Evolutionary conservation across 805 yeast genomes (phyloP), one percentile per base, ranked within the genome.

Genomic region (Kregervanrija pseudodelftensis): DNA sequence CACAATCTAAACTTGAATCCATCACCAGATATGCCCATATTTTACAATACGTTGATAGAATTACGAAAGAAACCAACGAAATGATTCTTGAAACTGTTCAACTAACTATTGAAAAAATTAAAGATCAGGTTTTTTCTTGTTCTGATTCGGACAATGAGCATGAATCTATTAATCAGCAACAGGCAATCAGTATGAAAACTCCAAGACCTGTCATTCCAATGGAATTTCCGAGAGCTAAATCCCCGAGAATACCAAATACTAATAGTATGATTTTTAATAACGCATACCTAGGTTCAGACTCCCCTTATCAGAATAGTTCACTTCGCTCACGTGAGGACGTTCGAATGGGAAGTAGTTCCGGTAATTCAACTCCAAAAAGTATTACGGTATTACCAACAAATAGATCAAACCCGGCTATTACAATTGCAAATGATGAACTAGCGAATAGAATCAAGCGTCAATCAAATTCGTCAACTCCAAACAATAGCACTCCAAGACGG

Each of bases 61-160:
- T 89, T 41, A 84, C 86, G 43, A 76, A 73, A 42, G 96, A 90
- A 61, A 85, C 88, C 3, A 93, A 88, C 57, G 72, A 64, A 15
- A 66, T 80, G 56, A 89, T 89, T 3, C 63, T 85, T 28, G 64
- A 68, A 33, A 69, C 82, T 1, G 85, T 90, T 3, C 66, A 72
- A 17, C 79, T 79, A 33, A 82, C 93, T 0, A 73, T 88, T 2
- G 61, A 65, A 33, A 76, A 73, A 52, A 81, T 77, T 11, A 67
- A 68, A 43, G 77, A 57, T 30, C 64, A 59, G 41, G 51, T 54
- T 2, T 56, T 43, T 34, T 39, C 49, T 36, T 46, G 39, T 48
- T 49, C 55, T 34, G 57, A 53, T 46, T 49, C 54, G 7, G 53
- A 48, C 3, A 59, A 57, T 22, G 60, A 49, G 12, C 52, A 52